Percentiles rank a stretch among this genome's conserved stretches.
These are phyloP conservation scores for Mortierella sp. DNA, from an alignment of 371 early-diverging fungal species.

Conservation along the genomic window DNA sequence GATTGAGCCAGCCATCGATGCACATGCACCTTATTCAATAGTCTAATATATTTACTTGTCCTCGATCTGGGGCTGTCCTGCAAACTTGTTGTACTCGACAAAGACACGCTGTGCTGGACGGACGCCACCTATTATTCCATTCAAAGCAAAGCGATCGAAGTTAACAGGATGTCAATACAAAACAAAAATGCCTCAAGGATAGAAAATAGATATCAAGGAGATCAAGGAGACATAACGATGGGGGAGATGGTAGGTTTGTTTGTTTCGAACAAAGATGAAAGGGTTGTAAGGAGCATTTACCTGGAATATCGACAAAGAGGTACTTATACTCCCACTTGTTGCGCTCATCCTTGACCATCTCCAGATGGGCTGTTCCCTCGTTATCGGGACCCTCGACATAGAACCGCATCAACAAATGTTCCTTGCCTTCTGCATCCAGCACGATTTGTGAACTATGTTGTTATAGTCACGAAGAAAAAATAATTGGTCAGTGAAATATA, in stretches of 20 bases:
- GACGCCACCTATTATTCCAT: conserved; percentile 52
- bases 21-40: neutral
- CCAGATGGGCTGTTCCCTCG: conserved; percentile 61
- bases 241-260: neutral
- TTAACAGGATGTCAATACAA: neutral
- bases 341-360: conserved; percentile 64
- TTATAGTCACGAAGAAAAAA: too few relatives aligned
- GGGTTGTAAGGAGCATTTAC: conserved; percentile 21
- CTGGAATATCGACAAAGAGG: conserved; percentile 66
- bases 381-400: conserved; percentile 64
- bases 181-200: neutral
- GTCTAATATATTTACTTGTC: conserved; percentile 43
- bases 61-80: conserved; percentile 46
- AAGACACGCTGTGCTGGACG: conserved; percentile 47
- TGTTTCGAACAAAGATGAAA: neutral
- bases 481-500: neutral
- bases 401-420: conserved; percentile 65
- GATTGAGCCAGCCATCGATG: neutral
- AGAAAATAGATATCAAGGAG: neutral
- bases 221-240: neutral
- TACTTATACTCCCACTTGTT: conserved; percentile 65
- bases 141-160: too few relatives aligned
- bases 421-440: conserved; percentile 60
- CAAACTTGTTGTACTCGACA: conserved; percentile 56
- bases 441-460: conserved; percentile 59